Evolutionary conservation across 257 asterid genomes (phyloP).

Genomic region (Jaltomata sinuosa): DNA sequence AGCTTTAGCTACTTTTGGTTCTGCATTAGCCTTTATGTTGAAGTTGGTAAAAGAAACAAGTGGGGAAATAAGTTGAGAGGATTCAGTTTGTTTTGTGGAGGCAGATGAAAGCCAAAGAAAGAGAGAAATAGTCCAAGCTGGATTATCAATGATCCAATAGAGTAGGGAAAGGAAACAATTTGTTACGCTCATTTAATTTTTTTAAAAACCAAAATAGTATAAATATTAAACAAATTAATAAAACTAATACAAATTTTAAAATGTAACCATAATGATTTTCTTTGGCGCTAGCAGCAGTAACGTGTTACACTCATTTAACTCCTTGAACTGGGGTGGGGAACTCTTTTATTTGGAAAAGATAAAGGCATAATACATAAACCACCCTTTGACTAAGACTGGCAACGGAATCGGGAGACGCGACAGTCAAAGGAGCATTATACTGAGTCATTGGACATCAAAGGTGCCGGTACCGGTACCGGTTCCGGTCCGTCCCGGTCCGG

Average conservation of each 20-base stretch:
- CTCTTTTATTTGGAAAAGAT: not conserved
- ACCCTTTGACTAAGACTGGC: too few relatives aligned
- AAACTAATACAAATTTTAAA: not conserved
- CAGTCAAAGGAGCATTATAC: too few relatives aligned
- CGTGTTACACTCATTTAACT: not conserved
- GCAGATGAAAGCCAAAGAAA: slow-evolving; percentile 3
- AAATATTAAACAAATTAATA: not conserved
- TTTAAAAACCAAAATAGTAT: not conserved
- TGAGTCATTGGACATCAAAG: too few relatives aligned
- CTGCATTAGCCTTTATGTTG: not conserved
- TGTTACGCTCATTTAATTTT: not conserved
- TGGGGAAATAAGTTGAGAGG: slow-evolving; percentile 1
- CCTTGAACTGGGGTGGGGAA: not conserved
- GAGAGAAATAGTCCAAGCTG: slow-evolving; percentile 1
- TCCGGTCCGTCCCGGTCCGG: too few relatives aligned
- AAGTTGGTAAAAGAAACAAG: not conserved
- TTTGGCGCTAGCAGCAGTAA: not conserved
- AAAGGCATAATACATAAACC: too few relatives aligned
- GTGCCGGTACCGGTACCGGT: too few relatives aligned
- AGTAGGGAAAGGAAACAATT: slow-evolving; percentile 53
- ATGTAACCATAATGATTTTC: not conserved
- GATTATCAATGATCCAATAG: slow-evolving; percentile 51
- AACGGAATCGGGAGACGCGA: too few relatives aligned
- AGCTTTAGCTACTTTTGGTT: slow-evolving; percentile 16
- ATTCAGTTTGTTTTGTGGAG: slow-evolving; percentile 10